Conservation (phyloP, 108 stramenopile genomes). For the Thalassiosira profunda region DNA sequence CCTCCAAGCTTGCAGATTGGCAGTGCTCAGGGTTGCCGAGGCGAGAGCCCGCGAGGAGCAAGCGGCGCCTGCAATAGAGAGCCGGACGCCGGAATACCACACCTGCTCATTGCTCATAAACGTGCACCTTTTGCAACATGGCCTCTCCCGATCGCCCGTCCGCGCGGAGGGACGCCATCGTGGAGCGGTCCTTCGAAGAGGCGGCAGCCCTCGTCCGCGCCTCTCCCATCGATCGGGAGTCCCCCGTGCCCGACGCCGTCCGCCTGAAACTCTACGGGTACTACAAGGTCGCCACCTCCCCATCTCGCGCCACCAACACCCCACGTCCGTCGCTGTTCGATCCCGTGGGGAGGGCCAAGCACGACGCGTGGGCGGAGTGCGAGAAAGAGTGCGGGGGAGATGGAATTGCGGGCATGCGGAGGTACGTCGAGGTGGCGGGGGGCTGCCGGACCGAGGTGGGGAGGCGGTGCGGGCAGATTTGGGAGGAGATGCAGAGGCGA, state of each 20-base stretch:
- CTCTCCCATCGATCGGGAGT: slow-evolving; percentile 7
- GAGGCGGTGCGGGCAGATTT: background rate
- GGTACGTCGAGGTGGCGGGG: background rate
- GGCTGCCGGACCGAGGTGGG: slow-evolving; percentile 3
- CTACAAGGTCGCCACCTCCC: slow-evolving; percentile 23
- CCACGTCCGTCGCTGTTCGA: slow-evolving; percentile 41
- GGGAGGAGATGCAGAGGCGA: background rate
- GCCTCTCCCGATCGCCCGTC: too few relatives aligned
- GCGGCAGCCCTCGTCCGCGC: slow-evolving; percentile 9
- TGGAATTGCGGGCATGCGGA: slow-evolving; percentile 4
- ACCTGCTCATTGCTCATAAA: too few relatives aligned
- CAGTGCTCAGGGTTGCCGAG: too few relatives aligned
- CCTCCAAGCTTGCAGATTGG: too few relatives aligned
- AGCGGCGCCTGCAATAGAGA: too few relatives aligned
- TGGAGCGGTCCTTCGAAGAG: background rate
- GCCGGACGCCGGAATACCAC: too few relatives aligned
- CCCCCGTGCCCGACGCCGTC: slow-evolving; percentile 1
- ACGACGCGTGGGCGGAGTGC: slow-evolving; percentile 35
- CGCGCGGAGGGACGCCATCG: background rate
- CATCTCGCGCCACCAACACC: background rate
- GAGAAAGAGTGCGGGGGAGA: slow-evolving; percentile 9
- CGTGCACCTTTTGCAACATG: too few relatives aligned
- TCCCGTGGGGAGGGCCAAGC: slow-evolving; percentile 51
- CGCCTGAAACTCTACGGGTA: slow-evolving; percentile 28
- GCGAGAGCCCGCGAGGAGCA: too few relatives aligned